A percentile compares a stretch with the other conserved stretches of the same genome.
phyloP scores from a whole-genome alignment of 1,284 basidiomycete genomes.

The Apiotrichum mycotoxinovorans region DNA sequence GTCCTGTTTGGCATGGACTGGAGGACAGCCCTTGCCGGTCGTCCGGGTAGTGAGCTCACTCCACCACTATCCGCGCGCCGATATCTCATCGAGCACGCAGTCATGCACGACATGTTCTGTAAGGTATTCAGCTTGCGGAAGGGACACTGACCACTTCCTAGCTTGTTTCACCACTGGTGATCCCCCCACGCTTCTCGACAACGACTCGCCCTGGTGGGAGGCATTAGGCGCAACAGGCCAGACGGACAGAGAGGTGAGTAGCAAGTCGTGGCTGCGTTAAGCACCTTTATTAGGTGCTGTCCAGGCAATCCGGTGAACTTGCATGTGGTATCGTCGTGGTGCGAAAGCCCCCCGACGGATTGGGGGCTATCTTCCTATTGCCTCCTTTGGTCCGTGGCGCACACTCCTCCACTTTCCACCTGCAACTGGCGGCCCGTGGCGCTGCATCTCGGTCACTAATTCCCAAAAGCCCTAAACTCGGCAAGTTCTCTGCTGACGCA shows the following conservation, averaged over 20 bases:
- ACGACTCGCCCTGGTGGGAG: constrained; percentile 33
- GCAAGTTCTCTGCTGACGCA: constrained; percentile 1
- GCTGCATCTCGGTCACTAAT: background rate
- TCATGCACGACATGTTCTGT: constrained; percentile 32
- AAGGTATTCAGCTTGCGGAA: constrained; percentile 5
- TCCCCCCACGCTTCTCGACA: constrained; percentile 22
- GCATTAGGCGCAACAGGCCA: constrained; percentile 18
- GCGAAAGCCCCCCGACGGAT: too few species aligned
- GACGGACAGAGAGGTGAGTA: constrained; percentile 19
- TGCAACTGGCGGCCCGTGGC: too few species aligned
- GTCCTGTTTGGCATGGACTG: constrained; percentile 28
- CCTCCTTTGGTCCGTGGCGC: too few species aligned
- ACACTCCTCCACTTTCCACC: too few species aligned
- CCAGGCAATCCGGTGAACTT: too few species aligned
- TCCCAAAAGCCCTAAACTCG: background rate
- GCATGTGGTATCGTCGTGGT: too few species aligned
- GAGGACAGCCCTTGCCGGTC: constrained; percentile 7
- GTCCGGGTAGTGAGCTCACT: background rate
- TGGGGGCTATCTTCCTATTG: too few species aligned
- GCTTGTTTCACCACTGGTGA: constrained; percentile 26
- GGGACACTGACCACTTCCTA: background rate
- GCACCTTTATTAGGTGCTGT: too few species aligned
- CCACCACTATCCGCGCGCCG: constrained; percentile 11
- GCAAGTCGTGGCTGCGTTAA: background rate
- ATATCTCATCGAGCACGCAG: constrained; percentile 33